Base-by-base conservation (phyloP, 2,329 filamentous ascomycete species). In the Curvularia lunata region DNA sequence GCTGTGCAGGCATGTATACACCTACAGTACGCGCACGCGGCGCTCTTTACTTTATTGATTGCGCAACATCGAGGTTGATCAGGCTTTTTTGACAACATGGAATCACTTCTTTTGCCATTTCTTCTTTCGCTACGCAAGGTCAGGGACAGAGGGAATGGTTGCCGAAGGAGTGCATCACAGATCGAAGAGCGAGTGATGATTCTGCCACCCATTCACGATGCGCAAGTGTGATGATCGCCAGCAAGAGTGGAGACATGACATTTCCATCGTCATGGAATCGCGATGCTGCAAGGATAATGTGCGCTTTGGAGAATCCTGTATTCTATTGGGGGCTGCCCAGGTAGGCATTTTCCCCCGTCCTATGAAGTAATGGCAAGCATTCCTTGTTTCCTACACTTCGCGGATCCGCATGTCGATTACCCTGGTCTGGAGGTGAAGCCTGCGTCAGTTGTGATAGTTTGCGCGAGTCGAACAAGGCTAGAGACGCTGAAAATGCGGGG, bases 401-500 rank as follows among this genome's bases (percentile, higher is more conserved):
- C 40, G 32, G 47, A 45, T 51, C 40, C 23, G 48, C 53, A 32
- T 21, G 32, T 51, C 30, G 18, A 40, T 40, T 25, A n/a, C 18
- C 30, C 27, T 45, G 10, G 18, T 23, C 18, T 19, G 10, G 19
- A 32, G 25, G 6, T 18, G 48, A 45, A 12, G 18, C 28, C 41
- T n/a, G 40, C 19, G 40, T 40, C 40, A 30, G 53, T 25, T 18
- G 37, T 30, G 28, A 13, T 34, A 6, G 23, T 41, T 23, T 18
- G 21, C 21, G 12, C 34, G 34, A 18, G 16, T 37, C 16, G 34
- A 32, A 25, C 18, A n/a, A 46, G 32, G 9, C 18, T 51, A 27
- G 32, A 45, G 23, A 34, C 37, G 48, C 48, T 54, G 46, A 23
- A 23, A 21, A 48, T 56, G 59, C 47, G 56, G 53, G 50, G 53